Evolutionary conservation across 2,329 filamentous ascomycete genomes (phyloP), one percentile per base, ranked within the genome.

Genomic region (Rasamsonia emersonii): DNA sequence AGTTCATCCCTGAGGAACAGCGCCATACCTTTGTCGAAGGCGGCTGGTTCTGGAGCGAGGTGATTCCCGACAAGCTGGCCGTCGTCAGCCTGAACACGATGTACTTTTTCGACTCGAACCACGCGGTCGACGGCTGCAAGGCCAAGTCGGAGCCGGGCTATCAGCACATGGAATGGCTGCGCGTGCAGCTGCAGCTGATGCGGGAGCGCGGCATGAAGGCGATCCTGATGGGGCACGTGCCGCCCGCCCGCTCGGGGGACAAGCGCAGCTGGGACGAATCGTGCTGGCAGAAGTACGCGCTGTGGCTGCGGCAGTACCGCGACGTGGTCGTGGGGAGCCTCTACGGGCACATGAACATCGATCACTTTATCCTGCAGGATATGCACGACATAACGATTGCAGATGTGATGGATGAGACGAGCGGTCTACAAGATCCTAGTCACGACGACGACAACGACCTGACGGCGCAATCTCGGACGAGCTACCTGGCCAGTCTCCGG

Each of bases 271-370:
- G 91, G 91, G 86, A 95, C 44, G 89, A 96, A 66, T 86, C 83
- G 0, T 98, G 91, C 62, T 98, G 89, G 88, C 89, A 95, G 56
- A 95, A 93, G 55, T 98, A 94, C 59, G 82, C 86, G 0, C 64
- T 96, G 3, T 96, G 88, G 86, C 64, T 89, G 49, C 74, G 77
- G 45, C 86, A 93, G 56, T 98, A 86, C 58, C 82, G 91, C 19
- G 91, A 98, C 55, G 80, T 98, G 21, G 71, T 98, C 13, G 71
- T 88, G 13, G 77, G 75, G 9, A 77, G 77, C 16, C 52, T 93
- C 4, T 98, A 82, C 51, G 91, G 89, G 2, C 91, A 98, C 55
- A 96, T 98, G 91, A 98, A 98, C 51, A 83, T 95, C 43, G 91
- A 98, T 49, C 91, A 98, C 57, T 98, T 98, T 59, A 73, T 96